These are phyloP conservation scores for Penicillium sp. DNA, from an alignment of 2,329 filamentous ascomycete genomes.

Conservation along the genomic window DNA sequence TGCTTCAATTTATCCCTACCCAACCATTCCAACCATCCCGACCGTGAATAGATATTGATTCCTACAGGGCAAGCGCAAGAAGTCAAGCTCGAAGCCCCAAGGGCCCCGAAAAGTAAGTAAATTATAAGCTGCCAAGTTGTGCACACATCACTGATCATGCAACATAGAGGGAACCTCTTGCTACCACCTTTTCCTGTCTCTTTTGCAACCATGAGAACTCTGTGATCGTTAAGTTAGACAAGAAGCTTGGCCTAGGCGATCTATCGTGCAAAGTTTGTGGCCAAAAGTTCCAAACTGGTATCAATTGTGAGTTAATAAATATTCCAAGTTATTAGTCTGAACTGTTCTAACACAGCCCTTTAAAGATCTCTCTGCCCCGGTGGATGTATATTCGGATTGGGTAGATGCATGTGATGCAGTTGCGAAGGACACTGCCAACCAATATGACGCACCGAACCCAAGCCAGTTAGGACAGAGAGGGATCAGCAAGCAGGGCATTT, in stretches of 20 bases:
- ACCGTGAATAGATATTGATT: not conserved
- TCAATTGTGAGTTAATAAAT: slow-evolving; percentile 69
- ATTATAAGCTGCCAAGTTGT: not conserved
- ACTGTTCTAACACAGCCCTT: not conserved
- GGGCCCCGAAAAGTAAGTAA: slow-evolving; percentile 73
- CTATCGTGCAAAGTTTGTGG: slow-evolving; percentile 90
- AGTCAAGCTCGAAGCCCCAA: slow-evolving; percentile 74
- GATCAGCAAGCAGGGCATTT: slow-evolving; percentile 19
- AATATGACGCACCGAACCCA: slow-evolving; percentile 28
- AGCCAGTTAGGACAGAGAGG: slow-evolving; percentile 15
- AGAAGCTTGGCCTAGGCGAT: slow-evolving; percentile 82
- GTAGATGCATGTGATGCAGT: slow-evolving; percentile 86
- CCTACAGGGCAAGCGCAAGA: slow-evolving; percentile 83
- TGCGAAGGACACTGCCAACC: slow-evolving; percentile 57
- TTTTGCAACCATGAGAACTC: slow-evolving; percentile 99
- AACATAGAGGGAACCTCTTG: slow-evolving; percentile 46
- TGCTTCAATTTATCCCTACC: not conserved
- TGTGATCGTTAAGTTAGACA: slow-evolving; percentile 86
- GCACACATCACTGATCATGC: slow-evolving; percentile 14
- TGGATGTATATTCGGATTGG: slow-evolving; percentile 98
- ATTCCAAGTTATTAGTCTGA: not conserved
- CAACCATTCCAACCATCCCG: not conserved
- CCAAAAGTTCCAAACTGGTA: slow-evolving; percentile 86
- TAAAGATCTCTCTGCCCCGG: slow-evolving; percentile 78
- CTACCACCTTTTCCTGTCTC: slow-evolving; percentile 86